A percentile compares a stretch with the other conserved stretches of the same genome.
These are phyloP conservation scores for Gossypium davidsonii DNA, from an alignment of 441 rosid species.

Conservation along the genomic window DNA sequence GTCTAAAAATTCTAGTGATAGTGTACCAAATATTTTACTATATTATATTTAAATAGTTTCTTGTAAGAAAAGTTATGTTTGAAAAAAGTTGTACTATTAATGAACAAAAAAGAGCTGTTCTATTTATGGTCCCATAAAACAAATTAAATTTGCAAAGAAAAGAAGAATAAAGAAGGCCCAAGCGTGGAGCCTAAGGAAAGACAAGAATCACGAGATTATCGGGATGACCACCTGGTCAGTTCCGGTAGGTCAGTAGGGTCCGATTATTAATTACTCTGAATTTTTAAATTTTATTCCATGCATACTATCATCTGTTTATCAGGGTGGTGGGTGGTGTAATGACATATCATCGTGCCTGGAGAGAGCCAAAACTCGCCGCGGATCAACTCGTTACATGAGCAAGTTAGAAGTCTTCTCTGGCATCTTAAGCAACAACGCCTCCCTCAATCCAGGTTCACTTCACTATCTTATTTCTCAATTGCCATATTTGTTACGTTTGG, in stretches of 20 bases:
- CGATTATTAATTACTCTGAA: neutral
- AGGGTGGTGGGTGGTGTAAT: conserved; percentile 99
- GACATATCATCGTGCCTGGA: conserved; percentile 66
- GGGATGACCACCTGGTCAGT: neutral
- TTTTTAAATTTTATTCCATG: neutral
- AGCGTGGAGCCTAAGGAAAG: conserved; percentile 5
- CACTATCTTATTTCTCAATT: neutral
- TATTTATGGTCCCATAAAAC: neutral
- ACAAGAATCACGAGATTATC: neutral
- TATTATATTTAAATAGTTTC: too few relatives aligned
- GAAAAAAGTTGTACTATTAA: neutral
- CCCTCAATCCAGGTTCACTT: conserved; percentile 69
- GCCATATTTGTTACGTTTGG: neutral
- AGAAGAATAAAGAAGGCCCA: neutral
- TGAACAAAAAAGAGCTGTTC: neutral
- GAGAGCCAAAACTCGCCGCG: conserved; percentile 64
- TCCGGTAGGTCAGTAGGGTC: conserved; percentile 16
- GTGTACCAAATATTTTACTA: too few relatives aligned
- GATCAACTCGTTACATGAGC: conserved; percentile 72
- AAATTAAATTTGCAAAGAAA: neutral
- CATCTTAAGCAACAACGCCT: conserved; percentile 67
- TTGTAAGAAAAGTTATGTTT: neutral
- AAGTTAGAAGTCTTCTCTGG: conserved; percentile 66
- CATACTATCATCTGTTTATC: neutral
- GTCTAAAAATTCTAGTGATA: too few relatives aligned